Evolutionary conservation across 2,329 filamentous ascomycete species (phyloP), one percentile per base, ranked within the genome.

Genomic region (Diaporthe vaccinii): DNA sequence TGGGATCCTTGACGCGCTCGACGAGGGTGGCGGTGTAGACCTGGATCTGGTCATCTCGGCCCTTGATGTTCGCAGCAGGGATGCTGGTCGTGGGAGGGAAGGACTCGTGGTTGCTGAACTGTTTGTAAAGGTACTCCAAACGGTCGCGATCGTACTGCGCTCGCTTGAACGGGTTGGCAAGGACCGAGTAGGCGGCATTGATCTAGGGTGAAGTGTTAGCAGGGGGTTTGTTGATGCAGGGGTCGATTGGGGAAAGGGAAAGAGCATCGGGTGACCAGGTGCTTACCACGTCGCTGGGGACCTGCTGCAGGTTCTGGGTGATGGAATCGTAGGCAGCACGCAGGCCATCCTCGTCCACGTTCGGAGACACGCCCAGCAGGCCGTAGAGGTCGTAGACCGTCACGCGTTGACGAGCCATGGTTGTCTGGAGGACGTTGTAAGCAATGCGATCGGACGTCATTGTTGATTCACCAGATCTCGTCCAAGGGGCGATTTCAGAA

Each of bases 91-190:
- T 39, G 3, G 67, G 20, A 10, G 71, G 72, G 72, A 75, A 75
- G 12, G 49, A 28, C 8, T 72, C 75, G 51, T 74, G 65, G 20
- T 5, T 31, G 49, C 44, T 57, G 20, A 75, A 68, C n/a, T 61
- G 67, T n/a, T 6, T 58, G 68, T 76, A 75, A 6, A 76, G 73
- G 62, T 75, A 73, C 36, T 75, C 55, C 10, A 76, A 46, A 4
- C 75, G 75, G 73, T 76, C 75, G 61, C 75, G 75, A 46, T 76
- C 75, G 39, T 76, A 76, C 67, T 76, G 75, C 3, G 75, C 73
- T 14, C 75, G 61, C 69, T 75, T 75, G 73, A 53, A 58, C 4
- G 68, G 73, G 41, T 75, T 75, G 22, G 28, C 25, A 3, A 76
- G 73, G 28, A 76, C 53, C 6, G 49, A 49, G 53, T 72, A 75